These are phyloP conservation scores for Amanita phalloides DNA, from an alignment of 768 basidiomycete species.

Conservation along the genomic window DNA sequence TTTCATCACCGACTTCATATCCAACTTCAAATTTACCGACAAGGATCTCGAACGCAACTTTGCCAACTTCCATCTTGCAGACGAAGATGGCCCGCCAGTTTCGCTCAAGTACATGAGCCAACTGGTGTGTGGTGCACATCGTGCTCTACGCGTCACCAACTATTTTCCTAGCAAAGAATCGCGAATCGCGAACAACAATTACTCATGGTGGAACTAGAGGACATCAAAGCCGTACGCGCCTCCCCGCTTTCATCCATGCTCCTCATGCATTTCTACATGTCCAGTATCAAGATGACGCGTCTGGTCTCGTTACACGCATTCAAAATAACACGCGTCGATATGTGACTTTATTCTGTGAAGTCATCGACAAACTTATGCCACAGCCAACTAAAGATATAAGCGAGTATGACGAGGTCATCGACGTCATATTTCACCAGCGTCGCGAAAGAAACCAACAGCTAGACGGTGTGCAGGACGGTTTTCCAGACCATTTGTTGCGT, in stretches of 20 bases:
- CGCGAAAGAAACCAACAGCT: slow-evolving; percentile 78
- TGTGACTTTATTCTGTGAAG: slow-evolving; percentile 78
- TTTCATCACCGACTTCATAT: slow-evolving; percentile 60
- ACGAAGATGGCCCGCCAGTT: slow-evolving; percentile 28
- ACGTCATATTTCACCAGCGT: slow-evolving; percentile 92
- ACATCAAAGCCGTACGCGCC: slow-evolving; percentile 57
- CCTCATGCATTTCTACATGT: slow-evolving; percentile 7
- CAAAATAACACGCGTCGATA: slow-evolving; percentile 84
- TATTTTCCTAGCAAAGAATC: slow-evolving; percentile 60
- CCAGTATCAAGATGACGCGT: slow-evolving; percentile 59
- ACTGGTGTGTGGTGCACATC: slow-evolving; percentile 43
- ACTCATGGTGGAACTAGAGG: slow-evolving; percentile 82
- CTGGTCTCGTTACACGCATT: slow-evolving; percentile 74
- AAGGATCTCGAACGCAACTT: slow-evolving; percentile 61
- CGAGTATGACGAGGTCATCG: slow-evolving; percentile 89
- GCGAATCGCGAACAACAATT: slow-evolving; percentile 91
- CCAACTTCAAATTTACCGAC: slow-evolving; percentile 51
- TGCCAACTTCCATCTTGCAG: slow-evolving; percentile 60
- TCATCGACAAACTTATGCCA: slow-evolving; percentile 85
- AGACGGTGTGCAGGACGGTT: slow-evolving; percentile 63
- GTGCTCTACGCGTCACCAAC: slow-evolving; percentile 20
- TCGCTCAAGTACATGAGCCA: slow-evolving; percentile 74
- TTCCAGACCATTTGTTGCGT: slow-evolving; percentile 85
- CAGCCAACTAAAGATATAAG: slow-evolving; percentile 82
- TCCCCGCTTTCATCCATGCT: not conserved